A percentile compares a stretch with the other conserved stretches of the same genome.
phyloP scores from a whole-genome alignment of 768 basidiomycete genomes.

The Hirschioporus abietinus region DNA sequence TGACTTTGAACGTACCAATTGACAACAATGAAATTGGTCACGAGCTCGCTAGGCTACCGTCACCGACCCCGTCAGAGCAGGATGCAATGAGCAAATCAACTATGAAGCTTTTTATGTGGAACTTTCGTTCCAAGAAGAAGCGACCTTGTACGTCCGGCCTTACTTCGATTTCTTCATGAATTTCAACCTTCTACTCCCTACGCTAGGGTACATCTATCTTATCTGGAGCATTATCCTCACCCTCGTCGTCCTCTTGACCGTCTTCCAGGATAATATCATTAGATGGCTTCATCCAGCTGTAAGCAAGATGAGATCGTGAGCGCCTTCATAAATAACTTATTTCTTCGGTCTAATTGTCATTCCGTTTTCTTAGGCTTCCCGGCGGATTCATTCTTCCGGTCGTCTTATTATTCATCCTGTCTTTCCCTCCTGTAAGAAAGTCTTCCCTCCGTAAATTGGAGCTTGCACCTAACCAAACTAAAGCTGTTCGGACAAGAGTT shows the following conservation, averaged over 20 bases:
- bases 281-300: conserved; percentile 34
- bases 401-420: conserved; percentile 37
- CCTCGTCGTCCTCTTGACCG: conserved; percentile 25
- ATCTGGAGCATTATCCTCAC: conserved; percentile 20
- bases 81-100: not conserved
- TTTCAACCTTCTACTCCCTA: not conserved
- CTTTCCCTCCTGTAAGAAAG: conserved; percentile 30
- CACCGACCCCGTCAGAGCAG: not conserved
- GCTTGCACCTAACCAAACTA: not conserved
- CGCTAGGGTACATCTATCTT: conserved; percentile 11
- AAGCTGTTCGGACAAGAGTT: conserved; percentile 35
- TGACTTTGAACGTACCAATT: not conserved
- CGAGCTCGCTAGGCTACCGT: not conserved
- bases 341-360: not conserved
- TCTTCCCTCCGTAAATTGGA: not conserved
- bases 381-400: conserved; percentile 42
- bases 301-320: conserved; percentile 27
- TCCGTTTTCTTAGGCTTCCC: not conserved
- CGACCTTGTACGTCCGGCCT: not conserved
- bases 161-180: not conserved
- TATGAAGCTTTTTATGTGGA: not conserved
- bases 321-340: not conserved
- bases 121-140: not conserved
- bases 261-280: conserved; percentile 36
- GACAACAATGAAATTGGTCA: not conserved